A percentile compares a stretch with the other conserved stretches of the same genome.
Conservation (phyloP, 176 grass and related monocot species). For the Musa acuminata region DNA sequence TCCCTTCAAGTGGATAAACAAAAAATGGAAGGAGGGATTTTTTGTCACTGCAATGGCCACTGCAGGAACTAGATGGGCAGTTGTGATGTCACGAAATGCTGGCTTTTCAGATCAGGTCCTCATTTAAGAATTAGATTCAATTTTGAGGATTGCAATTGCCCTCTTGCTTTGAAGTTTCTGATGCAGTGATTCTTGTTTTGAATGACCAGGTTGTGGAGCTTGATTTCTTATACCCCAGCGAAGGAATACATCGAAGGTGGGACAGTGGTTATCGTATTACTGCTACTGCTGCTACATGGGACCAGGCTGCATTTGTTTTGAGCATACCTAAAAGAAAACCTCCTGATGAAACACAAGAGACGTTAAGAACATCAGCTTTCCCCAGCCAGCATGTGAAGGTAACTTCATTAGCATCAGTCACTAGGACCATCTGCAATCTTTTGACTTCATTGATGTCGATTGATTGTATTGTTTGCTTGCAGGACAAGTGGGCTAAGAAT, state of each 20-base stretch:
- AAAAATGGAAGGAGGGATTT: constrained; percentile 93
- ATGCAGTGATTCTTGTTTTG: constrained; percentile 3
- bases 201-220: constrained; percentile 73
- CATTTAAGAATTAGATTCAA: not conserved
- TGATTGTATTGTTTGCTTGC: constrained; percentile 24
- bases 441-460: not conserved
- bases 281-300: constrained; percentile 72
- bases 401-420: not conserved
- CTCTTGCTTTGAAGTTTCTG: not conserved
- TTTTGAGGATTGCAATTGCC: not conserved
- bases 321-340: constrained; percentile 84
- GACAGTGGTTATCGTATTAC: constrained; percentile 79
- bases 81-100: constrained; percentile 88
- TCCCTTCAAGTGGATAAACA: constrained; percentile 98
- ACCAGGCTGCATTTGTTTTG: constrained; percentile 69
- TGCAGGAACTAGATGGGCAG: constrained; percentile 71
- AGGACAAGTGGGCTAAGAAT: constrained; percentile 97
- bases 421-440: not conserved
- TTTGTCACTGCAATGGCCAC: constrained; percentile 87
- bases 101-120: constrained; percentile 74
- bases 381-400: constrained; percentile 96
- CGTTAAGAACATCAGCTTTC: constrained; percentile 90
- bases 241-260: constrained; percentile 89
- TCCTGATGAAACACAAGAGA: constrained; percentile 91
- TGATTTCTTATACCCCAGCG: constrained; percentile 95